Evolutionary conservation across 1,284 basidiomycete genomes (phyloP).

Genomic region (Pyrrhoderma noxium): DNA sequence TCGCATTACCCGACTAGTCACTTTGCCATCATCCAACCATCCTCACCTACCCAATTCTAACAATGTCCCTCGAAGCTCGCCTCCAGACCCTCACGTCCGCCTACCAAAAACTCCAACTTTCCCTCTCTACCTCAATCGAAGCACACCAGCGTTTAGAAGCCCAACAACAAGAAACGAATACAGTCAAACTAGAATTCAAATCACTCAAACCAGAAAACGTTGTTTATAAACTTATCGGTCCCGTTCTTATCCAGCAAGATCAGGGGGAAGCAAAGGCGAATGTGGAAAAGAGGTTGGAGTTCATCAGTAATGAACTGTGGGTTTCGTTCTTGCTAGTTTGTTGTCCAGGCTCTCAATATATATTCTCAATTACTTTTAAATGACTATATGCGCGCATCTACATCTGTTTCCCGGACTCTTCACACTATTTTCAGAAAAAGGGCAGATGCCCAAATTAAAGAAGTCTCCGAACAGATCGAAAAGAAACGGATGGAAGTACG

Average conservation of each 20-base stretch:
- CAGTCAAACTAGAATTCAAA: conserved; percentile 89
- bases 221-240: conserved; percentile 91
- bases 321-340: conserved; percentile 26
- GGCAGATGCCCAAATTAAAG: conserved; percentile 74
- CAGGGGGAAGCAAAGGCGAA: conserved; percentile 82
- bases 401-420: background rate
- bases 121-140: conserved; percentile 67
- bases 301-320: conserved; percentile 87
- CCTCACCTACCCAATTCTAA: background rate
- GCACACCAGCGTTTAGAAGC: conserved; percentile 79
- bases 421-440: conserved; percentile 55
- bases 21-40: too few relatives aligned
- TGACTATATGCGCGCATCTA: background rate
- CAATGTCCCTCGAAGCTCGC: conserved; percentile 43
- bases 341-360: too few relatives aligned
- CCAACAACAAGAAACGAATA: conserved; percentile 87
- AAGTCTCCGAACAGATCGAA: conserved; percentile 64
- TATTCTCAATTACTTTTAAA: background rate
- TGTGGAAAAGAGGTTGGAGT: conserved; percentile 88
- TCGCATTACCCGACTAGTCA: too few relatives aligned
- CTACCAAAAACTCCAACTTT: conserved; percentile 74
- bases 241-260: conserved; percentile 88
- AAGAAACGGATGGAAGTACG: conserved; percentile 76
- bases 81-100: conserved; percentile 63
- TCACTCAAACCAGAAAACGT: conserved; percentile 69